phyloP scores from a whole-genome alignment of 108 stramenopile species.

The Conticribra guillardii region DNA sequence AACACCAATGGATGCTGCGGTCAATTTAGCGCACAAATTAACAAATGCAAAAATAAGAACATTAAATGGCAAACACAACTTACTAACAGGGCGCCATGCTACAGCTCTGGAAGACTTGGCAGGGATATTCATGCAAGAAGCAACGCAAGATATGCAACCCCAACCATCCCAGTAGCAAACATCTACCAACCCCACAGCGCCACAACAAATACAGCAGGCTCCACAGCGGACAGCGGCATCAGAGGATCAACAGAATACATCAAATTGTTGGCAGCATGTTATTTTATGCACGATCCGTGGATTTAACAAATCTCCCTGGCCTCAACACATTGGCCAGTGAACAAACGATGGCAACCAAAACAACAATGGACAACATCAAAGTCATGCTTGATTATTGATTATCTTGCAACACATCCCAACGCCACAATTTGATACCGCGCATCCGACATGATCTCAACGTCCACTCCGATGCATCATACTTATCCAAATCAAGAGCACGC shows the following conservation, averaged over 20 bases:
- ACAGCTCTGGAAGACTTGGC: background rate
- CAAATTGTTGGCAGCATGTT: conserved; percentile 49
- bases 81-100: background rate
- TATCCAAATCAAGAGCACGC: conserved; percentile 32
- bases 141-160: background rate
- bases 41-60: background rate
- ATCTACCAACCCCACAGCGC: conserved; percentile 9
- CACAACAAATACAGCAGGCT: background rate
- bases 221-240: background rate
- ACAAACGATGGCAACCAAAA: conserved; percentile 30
- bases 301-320: conserved; percentile 34
- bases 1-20: background rate
- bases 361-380: conserved; percentile 2
- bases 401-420: conserved; percentile 47
- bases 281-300: conserved; percentile 52
- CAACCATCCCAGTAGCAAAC: background rate
- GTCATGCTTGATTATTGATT: conserved; percentile 50
- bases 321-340: conserved; percentile 26
- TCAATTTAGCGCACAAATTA: background rate
- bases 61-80: background rate
- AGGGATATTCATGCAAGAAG: background rate
- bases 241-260: conserved; percentile 23
- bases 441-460: conserved; percentile 48
- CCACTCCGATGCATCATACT: conserved; percentile 29
- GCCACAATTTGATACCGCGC: conserved; percentile 39